Evolutionary conservation across 164 flowering plant genomes (phyloP).

Genomic region (Magnolia changhungtana): DNA sequence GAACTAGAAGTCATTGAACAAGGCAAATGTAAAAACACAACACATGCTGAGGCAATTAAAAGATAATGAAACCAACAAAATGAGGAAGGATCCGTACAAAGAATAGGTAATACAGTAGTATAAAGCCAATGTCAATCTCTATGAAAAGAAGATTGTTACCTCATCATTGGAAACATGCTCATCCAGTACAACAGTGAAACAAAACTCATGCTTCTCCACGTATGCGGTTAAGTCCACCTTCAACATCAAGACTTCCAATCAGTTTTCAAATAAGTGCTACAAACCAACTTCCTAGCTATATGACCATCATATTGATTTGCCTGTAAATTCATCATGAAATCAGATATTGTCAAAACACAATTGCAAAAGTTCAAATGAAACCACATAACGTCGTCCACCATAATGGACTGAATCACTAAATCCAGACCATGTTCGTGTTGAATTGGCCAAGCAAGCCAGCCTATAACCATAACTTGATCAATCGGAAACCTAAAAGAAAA

Average conservation of each 20-base stretch:
- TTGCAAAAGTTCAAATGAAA: too few species aligned
- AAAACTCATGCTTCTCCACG: slow-evolving; percentile 96
- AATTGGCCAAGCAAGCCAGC: too few species aligned
- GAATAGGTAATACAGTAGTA: too few species aligned
- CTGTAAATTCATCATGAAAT: too few species aligned
- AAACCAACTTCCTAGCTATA: too few species aligned
- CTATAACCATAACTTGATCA: too few species aligned
- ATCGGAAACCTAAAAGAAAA: too few species aligned
- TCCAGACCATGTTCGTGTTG: too few species aligned
- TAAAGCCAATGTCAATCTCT: neutral
- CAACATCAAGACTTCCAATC: slow-evolving; percentile 20
- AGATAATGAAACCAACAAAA: neutral
- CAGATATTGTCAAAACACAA: too few species aligned
- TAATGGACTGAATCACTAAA: too few species aligned
- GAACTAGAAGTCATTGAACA: neutral
- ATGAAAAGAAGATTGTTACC: slow-evolving; percentile 37
- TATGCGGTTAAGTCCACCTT: slow-evolving; percentile 98
- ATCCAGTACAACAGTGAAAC: slow-evolving; percentile 94
- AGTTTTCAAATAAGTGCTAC: slow-evolving; percentile 9
- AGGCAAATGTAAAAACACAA: neutral
- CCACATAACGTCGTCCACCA: too few species aligned
- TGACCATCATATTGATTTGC: too few species aligned
- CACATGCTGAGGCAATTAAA: neutral
- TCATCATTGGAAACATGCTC: slow-evolving; percentile 88
- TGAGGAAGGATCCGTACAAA: neutral